Evolutionary conservation across 78 protist species (phyloP).

Genomic region (Bodo saltans): DNA sequence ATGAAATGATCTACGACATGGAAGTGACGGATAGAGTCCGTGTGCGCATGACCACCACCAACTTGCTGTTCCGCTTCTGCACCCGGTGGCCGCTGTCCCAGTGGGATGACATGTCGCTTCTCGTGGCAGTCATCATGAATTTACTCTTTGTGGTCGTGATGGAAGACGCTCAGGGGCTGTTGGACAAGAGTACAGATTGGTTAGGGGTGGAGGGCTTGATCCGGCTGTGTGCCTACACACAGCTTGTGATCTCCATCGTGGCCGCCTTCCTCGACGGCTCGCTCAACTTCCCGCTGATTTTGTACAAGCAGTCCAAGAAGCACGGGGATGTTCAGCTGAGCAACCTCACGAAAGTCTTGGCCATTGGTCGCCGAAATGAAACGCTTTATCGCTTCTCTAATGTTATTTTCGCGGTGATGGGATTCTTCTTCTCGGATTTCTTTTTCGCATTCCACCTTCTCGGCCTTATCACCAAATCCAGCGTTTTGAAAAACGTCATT

Average conservation of each 20-base stretch:
- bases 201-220: neutral
- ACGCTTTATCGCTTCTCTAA: neutral
- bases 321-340: no score
- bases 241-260: neutral
- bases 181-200: neutral
- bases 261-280: neutral
- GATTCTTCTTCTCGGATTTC: neutral
- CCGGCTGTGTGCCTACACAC: neutral
- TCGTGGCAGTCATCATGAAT: neutral
- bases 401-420: neutral
- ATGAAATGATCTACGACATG: constrained; percentile 15
- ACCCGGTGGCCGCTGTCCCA: no score
- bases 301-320: neutral
- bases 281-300: neutral
- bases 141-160: neutral
- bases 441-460: constrained; percentile 21
- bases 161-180: neutral
- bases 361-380: neutral
- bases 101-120: neutral
- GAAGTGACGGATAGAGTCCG: neutral
- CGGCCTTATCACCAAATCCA: neutral
- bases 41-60: no score
- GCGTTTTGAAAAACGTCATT: constrained; percentile 8
- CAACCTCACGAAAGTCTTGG: no score
- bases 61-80: no score